A percentile compares a stretch with the other conserved stretches of the same genome.
Evolutionary conservation across 306 rosid species (phyloP).

Genomic region (Cucurbita pepo): DNA sequence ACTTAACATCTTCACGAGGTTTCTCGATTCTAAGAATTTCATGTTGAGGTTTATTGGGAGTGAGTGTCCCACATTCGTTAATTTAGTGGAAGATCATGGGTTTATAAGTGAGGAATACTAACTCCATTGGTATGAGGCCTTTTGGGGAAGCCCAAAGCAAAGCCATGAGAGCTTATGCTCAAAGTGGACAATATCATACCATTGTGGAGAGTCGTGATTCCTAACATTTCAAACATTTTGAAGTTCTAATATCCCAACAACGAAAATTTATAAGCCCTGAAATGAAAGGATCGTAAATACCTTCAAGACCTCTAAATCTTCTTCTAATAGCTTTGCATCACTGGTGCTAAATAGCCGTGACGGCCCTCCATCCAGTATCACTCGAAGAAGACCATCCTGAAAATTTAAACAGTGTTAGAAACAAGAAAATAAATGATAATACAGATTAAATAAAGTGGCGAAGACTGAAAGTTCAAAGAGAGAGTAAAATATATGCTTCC

Average conservation of each 20-base stretch:
- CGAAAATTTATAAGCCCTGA: background rate
- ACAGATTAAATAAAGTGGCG: background rate
- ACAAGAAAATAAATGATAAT: background rate
- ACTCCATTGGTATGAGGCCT: too few relatives aligned
- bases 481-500: constrained; percentile 5
- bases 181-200: too few relatives aligned
- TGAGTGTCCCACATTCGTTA: too few relatives aligned
- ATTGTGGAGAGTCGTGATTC: too few relatives aligned
- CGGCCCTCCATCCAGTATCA: constrained; percentile 82
- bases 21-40: background rate
- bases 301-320: constrained; percentile 88
- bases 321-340: constrained; percentile 79
- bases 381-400: constrained; percentile 92
- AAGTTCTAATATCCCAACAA: background rate
- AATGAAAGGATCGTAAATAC: constrained; percentile 16
- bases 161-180: too few relatives aligned
- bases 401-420: background rate
- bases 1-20: background rate
- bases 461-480: background rate
- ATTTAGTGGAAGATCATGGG: too few relatives aligned
- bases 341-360: constrained; percentile 44
- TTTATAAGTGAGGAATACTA: too few relatives aligned
- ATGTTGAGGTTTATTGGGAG: too few relatives aligned
- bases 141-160: too few relatives aligned
- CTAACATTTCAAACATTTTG: background rate